Conservation (phyloP, 2,329 filamentous ascomycete genomes). For the Aspergillus udagawae region DNA sequence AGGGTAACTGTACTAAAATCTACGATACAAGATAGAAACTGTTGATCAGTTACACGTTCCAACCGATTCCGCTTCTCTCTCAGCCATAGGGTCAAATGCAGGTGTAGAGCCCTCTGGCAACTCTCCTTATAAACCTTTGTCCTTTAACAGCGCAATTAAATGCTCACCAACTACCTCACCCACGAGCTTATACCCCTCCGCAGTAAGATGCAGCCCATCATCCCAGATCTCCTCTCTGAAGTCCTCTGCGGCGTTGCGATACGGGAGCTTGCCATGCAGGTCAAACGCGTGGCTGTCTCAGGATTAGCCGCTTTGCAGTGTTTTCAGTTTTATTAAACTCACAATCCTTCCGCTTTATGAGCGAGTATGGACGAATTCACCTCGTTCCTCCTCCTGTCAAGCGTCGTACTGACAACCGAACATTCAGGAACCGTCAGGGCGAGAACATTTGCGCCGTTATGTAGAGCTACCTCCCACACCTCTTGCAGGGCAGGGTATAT, state of each 20-base stretch:
- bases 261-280: constrained; percentile 53
- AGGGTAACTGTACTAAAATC: too few relatives aligned
- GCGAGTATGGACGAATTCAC: constrained; percentile 54
- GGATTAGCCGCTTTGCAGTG: neutral
- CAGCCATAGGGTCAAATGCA: too few relatives aligned
- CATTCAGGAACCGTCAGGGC: constrained; percentile 61
- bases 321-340: constrained; percentile 23
- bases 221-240: constrained; percentile 55
- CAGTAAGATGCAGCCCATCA: constrained; percentile 58
- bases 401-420: constrained; percentile 20
- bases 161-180: constrained; percentile 54
- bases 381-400: constrained; percentile 37
- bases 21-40: too few relatives aligned
- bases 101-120: neutral
- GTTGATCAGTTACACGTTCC: too few relatives aligned
- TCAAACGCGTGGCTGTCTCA: constrained; percentile 53
- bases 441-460: constrained; percentile 53
- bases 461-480: constrained; percentile 50
- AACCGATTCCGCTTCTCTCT: neutral
- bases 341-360: constrained; percentile 52
- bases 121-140: neutral
- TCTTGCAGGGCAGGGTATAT: constrained; percentile 50
- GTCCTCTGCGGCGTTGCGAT: constrained; percentile 45
- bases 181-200: constrained; percentile 60
- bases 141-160: constrained; percentile 35